A percentile compares a stretch with the other conserved stretches of the same genome.
Conservation (phyloP, 2,329 filamentous ascomycete species). For the Phyllachora maydis region DNA sequence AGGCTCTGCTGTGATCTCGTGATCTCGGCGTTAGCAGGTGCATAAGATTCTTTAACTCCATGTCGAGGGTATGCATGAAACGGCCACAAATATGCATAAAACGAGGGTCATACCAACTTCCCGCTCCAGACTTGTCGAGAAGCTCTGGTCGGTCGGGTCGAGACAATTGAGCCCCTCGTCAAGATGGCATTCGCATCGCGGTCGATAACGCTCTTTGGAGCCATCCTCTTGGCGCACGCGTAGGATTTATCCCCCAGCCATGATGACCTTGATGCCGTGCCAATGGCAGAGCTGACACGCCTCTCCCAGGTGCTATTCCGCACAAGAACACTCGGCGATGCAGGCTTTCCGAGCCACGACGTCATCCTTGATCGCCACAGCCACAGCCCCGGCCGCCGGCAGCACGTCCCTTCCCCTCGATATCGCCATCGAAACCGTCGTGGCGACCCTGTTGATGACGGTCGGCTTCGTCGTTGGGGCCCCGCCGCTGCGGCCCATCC, state of each 20-base stretch:
- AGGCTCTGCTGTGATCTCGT: too few relatives aligned
- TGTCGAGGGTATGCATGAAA: too few relatives aligned
- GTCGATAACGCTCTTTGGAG: conserved; percentile 50
- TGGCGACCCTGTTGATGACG: conserved; percentile 63
- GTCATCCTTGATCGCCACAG: conserved; percentile 19
- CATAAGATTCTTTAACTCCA: too few relatives aligned
- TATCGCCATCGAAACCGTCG: conserved; percentile 69
- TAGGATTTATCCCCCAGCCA: too few relatives aligned
- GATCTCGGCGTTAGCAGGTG: too few relatives aligned
- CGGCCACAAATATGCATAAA: too few relatives aligned
- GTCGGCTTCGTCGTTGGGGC: conserved; percentile 64
- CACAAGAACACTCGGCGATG: conserved; percentile 72
- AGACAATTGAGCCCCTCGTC: too few relatives aligned
- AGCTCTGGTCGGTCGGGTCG: too few relatives aligned
- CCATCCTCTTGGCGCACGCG: conserved; percentile 72
- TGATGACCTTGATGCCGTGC: too few relatives aligned
- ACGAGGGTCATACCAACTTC: too few relatives aligned
- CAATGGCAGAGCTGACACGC: conserved; percentile 4
- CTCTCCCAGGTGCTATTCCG: conserved; percentile 67
- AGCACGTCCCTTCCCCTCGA: conserved; percentile 50
- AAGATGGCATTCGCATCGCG: conserved; percentile 54
- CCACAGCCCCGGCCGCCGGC: conserved; percentile 6
- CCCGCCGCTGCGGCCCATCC: conserved; percentile 63
- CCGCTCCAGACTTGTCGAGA: too few relatives aligned
- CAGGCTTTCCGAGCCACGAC: conserved; percentile 33